Percentiles rank a stretch among this genome's conserved stretches.
Conservation (phyloP, 1,139 yeast genomes). For the Yamadazyma membranifaciens region DNA sequence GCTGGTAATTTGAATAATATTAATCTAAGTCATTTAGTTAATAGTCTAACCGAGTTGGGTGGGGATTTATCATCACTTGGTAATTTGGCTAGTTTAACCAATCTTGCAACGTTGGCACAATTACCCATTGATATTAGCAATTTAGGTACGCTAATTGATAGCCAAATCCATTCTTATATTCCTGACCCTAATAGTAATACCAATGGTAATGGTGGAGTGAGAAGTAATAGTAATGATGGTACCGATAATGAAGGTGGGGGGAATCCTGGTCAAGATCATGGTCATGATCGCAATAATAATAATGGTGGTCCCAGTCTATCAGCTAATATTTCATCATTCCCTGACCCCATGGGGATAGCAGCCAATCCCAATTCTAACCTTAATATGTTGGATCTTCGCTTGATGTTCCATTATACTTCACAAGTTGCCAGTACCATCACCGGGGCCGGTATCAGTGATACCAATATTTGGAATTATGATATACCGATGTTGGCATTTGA, state of each 20-base stretch:
- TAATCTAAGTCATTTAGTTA: slow-evolving; percentile 45
- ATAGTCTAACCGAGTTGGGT: slow-evolving; percentile 39
- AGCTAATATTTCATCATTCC: slow-evolving; percentile 24
- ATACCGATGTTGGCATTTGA: slow-evolving; percentile 87
- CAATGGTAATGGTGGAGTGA: not conserved
- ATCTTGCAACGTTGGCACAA: slow-evolving; percentile 45
- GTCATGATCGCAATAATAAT: slow-evolving; percentile 1
- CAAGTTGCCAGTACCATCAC: slow-evolving; percentile 85
- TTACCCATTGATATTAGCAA: slow-evolving; percentile 42
- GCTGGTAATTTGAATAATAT: slow-evolving; percentile 48
- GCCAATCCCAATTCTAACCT: slow-evolving; percentile 30
- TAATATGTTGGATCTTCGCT: slow-evolving; percentile 72
- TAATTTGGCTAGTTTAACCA: slow-evolving; percentile 39
- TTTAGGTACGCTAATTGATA: slow-evolving; percentile 30
- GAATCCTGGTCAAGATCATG: slow-evolving; percentile 8
- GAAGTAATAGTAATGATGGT: not conserved
- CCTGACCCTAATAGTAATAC: not conserved
- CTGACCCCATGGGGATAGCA: slow-evolving; percentile 15
- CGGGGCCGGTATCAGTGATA: slow-evolving; percentile 86
- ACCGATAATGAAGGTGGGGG: not conserved
- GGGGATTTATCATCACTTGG: slow-evolving; percentile 38
- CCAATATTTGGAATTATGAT: slow-evolving; percentile 82
- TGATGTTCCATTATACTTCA: slow-evolving; percentile 86
- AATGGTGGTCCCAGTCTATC: slow-evolving; percentile 24
- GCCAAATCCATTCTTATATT: slow-evolving; percentile 15